Evolutionary conservation across 164 flowering plant genomes (phyloP).

Genomic region (Echeveria elegans): DNA sequence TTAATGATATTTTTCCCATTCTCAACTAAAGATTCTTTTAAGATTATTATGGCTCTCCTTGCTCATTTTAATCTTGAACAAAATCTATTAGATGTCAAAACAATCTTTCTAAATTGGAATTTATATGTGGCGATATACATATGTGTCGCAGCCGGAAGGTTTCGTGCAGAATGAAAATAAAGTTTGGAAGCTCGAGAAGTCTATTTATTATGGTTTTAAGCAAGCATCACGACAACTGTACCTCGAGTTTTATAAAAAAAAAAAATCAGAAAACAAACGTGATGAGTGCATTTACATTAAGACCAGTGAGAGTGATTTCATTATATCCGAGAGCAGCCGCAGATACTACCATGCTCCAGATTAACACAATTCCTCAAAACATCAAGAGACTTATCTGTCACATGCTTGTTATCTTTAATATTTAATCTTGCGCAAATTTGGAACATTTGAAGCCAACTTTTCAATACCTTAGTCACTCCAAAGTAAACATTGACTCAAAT

Average conservation of each 20-base stretch:
- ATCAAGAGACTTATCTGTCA: no score
- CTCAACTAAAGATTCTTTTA: slow-evolving; percentile 5
- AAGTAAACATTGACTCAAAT: not conserved
- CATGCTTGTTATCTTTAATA: no score
- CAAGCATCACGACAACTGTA: slow-evolving; percentile 1
- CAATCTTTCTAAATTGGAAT: no score
- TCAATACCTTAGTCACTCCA: no score
- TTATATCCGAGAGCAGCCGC: not conserved
- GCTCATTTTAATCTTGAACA: slow-evolving; percentile 3
- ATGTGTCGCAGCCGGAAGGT: not conserved
- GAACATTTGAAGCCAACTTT: no score
- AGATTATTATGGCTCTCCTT: not conserved
- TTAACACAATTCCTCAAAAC: no score
- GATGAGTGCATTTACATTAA: not conserved
- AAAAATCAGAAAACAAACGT: not conserved
- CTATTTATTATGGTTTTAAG: not conserved
- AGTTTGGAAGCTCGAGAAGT: not conserved
- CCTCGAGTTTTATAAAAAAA: not conserved
- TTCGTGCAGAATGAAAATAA: not conserved
- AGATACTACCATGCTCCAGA: no score
- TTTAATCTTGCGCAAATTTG: no score
- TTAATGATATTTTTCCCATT: not conserved
- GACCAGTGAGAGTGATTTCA: not conserved
- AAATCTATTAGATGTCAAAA: no score
- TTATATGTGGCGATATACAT: not conserved